phyloP scores from a whole-genome alignment of 2,329 filamentous ascomycete genomes.

The Hypoxylon sp. region DNA sequence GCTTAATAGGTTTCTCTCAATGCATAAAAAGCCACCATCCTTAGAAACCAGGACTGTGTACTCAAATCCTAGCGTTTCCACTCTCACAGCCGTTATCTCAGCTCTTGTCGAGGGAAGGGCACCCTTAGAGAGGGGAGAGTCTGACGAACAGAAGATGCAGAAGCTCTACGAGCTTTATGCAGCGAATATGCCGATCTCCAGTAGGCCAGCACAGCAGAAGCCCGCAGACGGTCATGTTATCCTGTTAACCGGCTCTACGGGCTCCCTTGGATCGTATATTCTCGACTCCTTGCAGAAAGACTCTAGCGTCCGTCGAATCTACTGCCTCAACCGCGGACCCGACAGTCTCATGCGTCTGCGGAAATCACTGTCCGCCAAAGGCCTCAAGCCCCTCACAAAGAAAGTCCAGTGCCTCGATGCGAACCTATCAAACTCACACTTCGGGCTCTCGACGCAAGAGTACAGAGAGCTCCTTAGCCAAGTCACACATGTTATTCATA shows the following conservation, averaged over 20 bases:
- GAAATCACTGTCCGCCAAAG: conserved; percentile 30
- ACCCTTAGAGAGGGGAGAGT: neutral
- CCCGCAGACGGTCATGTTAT: conserved; percentile 20
- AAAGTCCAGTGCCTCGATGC: conserved; percentile 41
- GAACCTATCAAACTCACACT: conserved; percentile 35
- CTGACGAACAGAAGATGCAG: conserved; percentile 30
- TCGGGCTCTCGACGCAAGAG: conserved; percentile 31
- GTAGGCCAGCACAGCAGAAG: conserved; percentile 11
- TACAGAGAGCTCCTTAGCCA: conserved; percentile 35
- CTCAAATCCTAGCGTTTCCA: conserved; percentile 35
- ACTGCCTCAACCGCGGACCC: conserved; percentile 44
- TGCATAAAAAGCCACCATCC: conserved; percentile 14
- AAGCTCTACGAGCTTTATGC: conserved; percentile 32
- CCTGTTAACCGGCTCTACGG: conserved; percentile 47
- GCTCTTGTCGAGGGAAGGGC: conserved; percentile 15
- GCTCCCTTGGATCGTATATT: conserved; percentile 47
- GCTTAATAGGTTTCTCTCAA: conserved; percentile 31
- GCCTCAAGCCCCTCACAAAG: conserved; percentile 26
- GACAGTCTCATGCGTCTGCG: conserved; percentile 24
- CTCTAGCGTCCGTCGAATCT: conserved; percentile 32
- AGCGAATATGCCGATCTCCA: conserved; percentile 31
- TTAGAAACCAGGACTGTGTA: conserved; percentile 34
- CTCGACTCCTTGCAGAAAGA: conserved; percentile 38
- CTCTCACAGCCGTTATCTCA: conserved; percentile 33
- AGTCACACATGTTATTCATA: conserved; percentile 42